These are phyloP conservation scores for Solanum bulbocastanum DNA, from an alignment of 257 asterid species.

Conservation along the genomic window DNA sequence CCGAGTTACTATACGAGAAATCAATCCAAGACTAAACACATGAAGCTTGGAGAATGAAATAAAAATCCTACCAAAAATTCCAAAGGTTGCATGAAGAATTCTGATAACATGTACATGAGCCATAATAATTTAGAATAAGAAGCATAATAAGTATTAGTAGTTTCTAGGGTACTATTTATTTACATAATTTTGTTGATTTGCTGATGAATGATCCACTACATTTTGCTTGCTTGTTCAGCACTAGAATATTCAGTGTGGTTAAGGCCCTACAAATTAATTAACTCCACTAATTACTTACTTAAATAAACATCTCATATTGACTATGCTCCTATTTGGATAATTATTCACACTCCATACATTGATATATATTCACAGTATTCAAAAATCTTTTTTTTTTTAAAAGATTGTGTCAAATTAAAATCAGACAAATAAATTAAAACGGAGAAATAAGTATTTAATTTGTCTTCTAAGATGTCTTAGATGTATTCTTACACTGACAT, in stretches of 20 bases:
- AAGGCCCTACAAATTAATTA: neutral
- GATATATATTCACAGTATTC: neutral
- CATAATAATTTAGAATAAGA: too few species aligned
- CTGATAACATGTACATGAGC: neutral
- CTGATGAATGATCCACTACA: neutral
- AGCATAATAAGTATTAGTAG: neutral
- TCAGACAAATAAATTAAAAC: neutral
- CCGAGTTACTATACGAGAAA: neutral
- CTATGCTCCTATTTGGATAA: neutral
- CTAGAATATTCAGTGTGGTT: neutral
- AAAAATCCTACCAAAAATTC: neutral
- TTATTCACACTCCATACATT: neutral
- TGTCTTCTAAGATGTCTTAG: neutral
- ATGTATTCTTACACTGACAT: neutral
- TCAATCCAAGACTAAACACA: neutral
- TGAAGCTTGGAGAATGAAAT: neutral
- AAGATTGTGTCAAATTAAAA: neutral
- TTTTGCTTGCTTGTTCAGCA: neutral
- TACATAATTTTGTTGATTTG: neutral
- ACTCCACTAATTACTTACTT: neutral
- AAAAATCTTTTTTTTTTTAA: neutral
- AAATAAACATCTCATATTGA: neutral
- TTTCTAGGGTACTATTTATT: neutral
- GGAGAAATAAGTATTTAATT: neutral
- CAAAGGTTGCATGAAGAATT: conserved; percentile 1